Evolutionary conservation across 768 basidiomycete species (phyloP), one percentile per base, ranked within the genome.

Genomic region (Rhizopogon vesiculosus): DNA sequence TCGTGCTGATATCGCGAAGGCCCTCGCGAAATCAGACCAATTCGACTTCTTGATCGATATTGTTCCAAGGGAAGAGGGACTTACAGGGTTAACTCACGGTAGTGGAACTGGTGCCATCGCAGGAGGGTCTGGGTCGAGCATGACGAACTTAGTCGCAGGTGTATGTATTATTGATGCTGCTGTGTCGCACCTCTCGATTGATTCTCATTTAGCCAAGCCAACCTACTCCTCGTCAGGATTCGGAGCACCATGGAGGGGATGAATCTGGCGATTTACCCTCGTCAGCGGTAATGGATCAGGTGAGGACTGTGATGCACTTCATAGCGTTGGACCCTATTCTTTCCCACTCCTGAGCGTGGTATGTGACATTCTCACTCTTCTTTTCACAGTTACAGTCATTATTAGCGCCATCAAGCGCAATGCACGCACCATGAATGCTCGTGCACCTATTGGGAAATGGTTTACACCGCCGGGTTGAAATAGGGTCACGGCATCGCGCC

Each of bases 41-140:
- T 98, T 98, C 64, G 96, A 98, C 74, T 98, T 98, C 66, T 76
- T 98, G 56, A 96, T 98, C 67, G 96, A 98, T 70, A 93, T 97
- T 56, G 87, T 96, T 1, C 95, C 95, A 0, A 77, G 94, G 42
- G 95, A 96, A 56, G 90, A 92, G 56, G 69, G 68, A 0, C 25
- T 69, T 25, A 59, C 60, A 0, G 68, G 62, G 3, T 61, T 69
- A 3, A 56, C 45, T 25, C 68, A 67, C 10, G 45, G 59, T 25
- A 5, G 25, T 13, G 46, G 46, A 31, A 31, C 33, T 31, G 45
- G 44, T 10, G 15, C 45, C 0, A 28, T 46, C 16, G 33, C 48
- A 1, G 51, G 42, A 5, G 56, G 50, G 12, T 46, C 22, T 43
- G 52, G 48, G 13, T 29, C 57, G 8, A 55, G 45, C 25, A 66